Base-by-base conservation (phyloP, 768 basidiomycete genomes). In the Termitomyces sp. region DNA sequence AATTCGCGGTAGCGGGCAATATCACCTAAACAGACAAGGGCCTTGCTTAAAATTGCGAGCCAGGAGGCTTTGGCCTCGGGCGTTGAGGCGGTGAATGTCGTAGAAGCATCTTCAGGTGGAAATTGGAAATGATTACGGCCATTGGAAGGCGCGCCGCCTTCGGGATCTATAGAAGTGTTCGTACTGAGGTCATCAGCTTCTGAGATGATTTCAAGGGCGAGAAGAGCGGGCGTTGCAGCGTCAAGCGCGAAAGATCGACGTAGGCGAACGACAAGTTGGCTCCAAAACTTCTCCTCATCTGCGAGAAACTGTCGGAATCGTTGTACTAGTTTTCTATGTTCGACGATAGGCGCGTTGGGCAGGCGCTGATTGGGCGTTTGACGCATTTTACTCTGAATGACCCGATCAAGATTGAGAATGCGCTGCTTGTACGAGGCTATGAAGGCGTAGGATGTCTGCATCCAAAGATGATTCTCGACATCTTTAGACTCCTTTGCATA, bases 251-350 rank as follows among this genome's bases (percentile, higher is more conserved):
- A 93, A 9, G 85, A 77, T 54, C 85, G 81, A 45, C 85, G 84
- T 59, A 94, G 75, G 35, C 93, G 82, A 46, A 84, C 73, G 44
- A 94, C 77, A 19, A 98, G 78, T 56, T 85, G 82, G 28, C 79
- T 82, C 88, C 94, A 99, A 70, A 96, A 97, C 62, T 85, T 87
- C 67, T 95, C 91, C 68, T 99, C 96, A 32, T 88, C 85, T 0
- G 85, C 79, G 14, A 99, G 81, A 66, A 94, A 97, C 63, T 93
- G 87, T 35, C 89, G 80, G 74, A 99, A 98, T 41, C 91, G 83
- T 45, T 91, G 88, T 15, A 93, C 70, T 30, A 93, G 79, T 67
- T 91, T 96, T 62, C 93, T 85, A 59, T 92, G 75, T 65, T 96
- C 94, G 44, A 93, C 90, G 12, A 63, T 47, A 41, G 62, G 61